These are phyloP conservation scores for Mucor lusitanicus DNA, from an alignment of 371 early-diverging fungal species.

Conservation along the genomic window DNA sequence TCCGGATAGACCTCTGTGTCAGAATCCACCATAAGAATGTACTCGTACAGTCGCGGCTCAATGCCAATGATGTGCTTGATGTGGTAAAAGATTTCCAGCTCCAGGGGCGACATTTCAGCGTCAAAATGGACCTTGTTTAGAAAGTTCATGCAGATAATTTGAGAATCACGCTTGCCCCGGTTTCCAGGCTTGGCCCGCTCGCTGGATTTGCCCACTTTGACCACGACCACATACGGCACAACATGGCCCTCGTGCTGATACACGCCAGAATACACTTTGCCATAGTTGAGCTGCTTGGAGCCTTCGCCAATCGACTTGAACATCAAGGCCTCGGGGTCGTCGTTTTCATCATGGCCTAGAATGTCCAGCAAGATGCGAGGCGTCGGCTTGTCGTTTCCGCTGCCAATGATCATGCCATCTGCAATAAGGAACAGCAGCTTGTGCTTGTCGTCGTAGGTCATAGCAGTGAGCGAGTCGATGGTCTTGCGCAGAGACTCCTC, in stretches of 20 bases:
- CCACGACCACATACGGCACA: conserved; percentile 92
- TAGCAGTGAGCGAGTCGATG: conserved; percentile 86
- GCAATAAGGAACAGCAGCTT: conserved; percentile 90
- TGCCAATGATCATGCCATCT: conserved; percentile 90
- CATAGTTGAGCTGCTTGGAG: conserved; percentile 87
- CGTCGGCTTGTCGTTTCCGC: conserved; percentile 95
- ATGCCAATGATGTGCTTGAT: conserved; percentile 91
- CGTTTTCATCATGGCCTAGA: conserved; percentile 80
- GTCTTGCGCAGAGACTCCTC: conserved; percentile 89
- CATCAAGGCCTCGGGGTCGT: conserved; percentile 84
- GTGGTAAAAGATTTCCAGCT: conserved; percentile 91
- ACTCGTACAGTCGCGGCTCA: conserved; percentile 87
- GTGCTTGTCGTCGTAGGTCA: conserved; percentile 90
- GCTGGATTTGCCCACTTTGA: conserved; percentile 83
- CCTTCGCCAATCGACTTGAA: conserved; percentile 93
- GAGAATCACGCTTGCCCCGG: conserved; percentile 98
- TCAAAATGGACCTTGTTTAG: conserved; percentile 95
- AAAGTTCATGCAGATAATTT: conserved; percentile 97
- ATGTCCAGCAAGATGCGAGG: conserved; percentile 94
- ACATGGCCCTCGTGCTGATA: conserved; percentile 86
- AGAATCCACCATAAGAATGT: conserved; percentile 94
- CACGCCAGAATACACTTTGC: conserved; percentile 95
- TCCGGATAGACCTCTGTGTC: conserved; percentile 88
- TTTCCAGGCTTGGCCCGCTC: conserved; percentile 88
- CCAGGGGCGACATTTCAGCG: conserved; percentile 83